These are phyloP conservation scores for Fusarium denticulatum DNA, from an alignment of 2,329 filamentous ascomycete species.

Conservation along the genomic window DNA sequence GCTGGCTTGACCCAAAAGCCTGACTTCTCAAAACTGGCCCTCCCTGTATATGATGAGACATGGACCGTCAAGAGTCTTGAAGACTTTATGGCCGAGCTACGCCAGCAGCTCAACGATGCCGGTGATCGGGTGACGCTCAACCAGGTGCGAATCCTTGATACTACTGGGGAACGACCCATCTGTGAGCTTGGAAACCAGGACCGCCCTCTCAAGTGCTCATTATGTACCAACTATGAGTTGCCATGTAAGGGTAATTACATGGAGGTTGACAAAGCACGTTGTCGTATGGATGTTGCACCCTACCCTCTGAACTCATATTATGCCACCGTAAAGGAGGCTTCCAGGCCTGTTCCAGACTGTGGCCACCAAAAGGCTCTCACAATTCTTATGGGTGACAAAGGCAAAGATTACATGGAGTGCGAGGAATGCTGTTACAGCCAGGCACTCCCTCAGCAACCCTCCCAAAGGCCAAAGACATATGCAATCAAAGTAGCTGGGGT, in stretches of 20 bases:
- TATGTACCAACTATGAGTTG: not conserved
- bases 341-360: not conserved
- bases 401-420: slow-evolving; percentile 11
- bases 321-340: not conserved
- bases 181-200: slow-evolving; percentile 12
- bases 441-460: not conserved
- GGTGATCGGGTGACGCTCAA: not conserved
- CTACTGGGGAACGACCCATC: not conserved
- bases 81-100: slow-evolving; percentile 3
- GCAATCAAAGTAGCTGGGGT: slow-evolving; percentile 1
- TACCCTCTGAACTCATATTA: not conserved
- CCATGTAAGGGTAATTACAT: not conserved
- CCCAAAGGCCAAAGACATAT: not conserved
- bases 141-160: not conserved
- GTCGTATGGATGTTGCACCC: not conserved
- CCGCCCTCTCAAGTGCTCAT: not conserved
- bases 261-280: not conserved
- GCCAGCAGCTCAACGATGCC: not conserved
- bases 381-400: slow-evolving; percentile 1
- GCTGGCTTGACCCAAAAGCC: not conserved
- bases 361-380: slow-evolving; percentile 8
- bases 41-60: slow-evolving; percentile 12
- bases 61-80: slow-evolving; percentile 3
- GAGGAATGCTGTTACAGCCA: slow-evolving; percentile 9
- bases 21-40: slow-evolving; percentile 13